Base-by-base conservation (phyloP, 1,139 yeast species). In the Kurtzmaniella quercitrusa region DNA sequence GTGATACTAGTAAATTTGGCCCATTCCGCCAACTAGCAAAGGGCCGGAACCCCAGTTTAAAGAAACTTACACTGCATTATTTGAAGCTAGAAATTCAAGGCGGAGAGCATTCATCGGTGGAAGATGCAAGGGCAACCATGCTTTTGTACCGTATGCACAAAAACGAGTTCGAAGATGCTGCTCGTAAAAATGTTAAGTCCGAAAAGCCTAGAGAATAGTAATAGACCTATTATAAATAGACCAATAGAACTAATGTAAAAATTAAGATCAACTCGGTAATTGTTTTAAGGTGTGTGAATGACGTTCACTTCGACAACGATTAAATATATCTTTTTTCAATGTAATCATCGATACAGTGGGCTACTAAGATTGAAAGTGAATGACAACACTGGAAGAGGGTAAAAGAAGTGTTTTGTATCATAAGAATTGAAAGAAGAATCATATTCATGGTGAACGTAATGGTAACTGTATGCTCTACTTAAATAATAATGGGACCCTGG, bases 61-160 rank as follows among this genome's bases (percentile, higher is more conserved):
- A 85, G 59, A 81, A 76, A 50, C 66, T 91, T 25, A 66, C 86
- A 0, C 66, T 70, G 45, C 81, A 78, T 52, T 69, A 84, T 34
- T 63, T 88, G 40, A 71, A 77, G 1, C 47, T 77, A 2, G 81
- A 77, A 10, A 88, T 91, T 49, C 98, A 91, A 62, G 67, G 66
- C 1, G 89, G 84, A 0, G 75, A 80, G 48, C 98, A 91, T 65
- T 84, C 94, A 8, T 87, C 96, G 0, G 87, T 91, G 1, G 96
- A 88, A 58, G 97, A 90, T 66, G 96, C 97, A 0, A 77, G 80
- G 53, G 93, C 93, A 1, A 81, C 96, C 0, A 89, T 90, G 96
- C 65, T 83, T 44, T 62, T 90, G 23, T 90, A 81, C 57, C 73
- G 89, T 48, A 57, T 77, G 44, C 76, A 79, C 54, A 82, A 78